Conservation (phyloP, 2,329 filamentous ascomycete genomes). For the Dactylellina leptospora region DNA sequence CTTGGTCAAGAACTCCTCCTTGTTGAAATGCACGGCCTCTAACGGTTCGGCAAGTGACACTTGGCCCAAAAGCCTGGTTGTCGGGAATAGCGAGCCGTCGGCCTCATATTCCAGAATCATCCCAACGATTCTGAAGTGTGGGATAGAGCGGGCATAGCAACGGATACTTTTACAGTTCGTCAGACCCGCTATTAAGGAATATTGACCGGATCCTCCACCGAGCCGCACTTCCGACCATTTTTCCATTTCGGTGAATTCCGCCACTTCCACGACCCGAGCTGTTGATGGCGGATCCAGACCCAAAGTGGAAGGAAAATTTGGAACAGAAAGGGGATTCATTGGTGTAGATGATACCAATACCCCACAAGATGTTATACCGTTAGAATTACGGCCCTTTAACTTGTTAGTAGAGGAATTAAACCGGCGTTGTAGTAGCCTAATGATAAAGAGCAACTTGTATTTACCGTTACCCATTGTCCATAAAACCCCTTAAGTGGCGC, state of each 20-base stretch:
- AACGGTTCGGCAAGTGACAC: constrained; percentile 1
- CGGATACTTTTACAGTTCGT: not conserved
- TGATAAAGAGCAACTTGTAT: not conserved
- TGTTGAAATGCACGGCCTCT: not conserved
- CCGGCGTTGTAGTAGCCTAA: too few relatives aligned
- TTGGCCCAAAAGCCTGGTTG: not conserved
- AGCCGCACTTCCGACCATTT: not conserved
- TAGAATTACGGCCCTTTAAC: constrained; percentile 1
- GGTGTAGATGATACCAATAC: not conserved
- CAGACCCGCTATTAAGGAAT: not conserved
- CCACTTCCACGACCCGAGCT: not conserved
- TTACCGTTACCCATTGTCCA: not conserved
- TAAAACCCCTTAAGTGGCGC: not conserved
- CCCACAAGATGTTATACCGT: not conserved
- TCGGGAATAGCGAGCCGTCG: not conserved
- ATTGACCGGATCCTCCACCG: not conserved
- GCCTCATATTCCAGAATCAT: not conserved
- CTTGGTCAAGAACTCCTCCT: not conserved
- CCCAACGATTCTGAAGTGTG: constrained; percentile 1
- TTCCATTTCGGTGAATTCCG: not conserved
- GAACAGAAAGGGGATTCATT: too few relatives aligned
- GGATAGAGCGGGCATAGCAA: not conserved
- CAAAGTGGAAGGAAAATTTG: not conserved
- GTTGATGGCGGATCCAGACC: not conserved
- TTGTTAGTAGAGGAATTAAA: not conserved